Evolutionary conservation across 257 asterid species (phyloP), one percentile per base, ranked within the genome.

Genomic region (Ballota nigra): DNA sequence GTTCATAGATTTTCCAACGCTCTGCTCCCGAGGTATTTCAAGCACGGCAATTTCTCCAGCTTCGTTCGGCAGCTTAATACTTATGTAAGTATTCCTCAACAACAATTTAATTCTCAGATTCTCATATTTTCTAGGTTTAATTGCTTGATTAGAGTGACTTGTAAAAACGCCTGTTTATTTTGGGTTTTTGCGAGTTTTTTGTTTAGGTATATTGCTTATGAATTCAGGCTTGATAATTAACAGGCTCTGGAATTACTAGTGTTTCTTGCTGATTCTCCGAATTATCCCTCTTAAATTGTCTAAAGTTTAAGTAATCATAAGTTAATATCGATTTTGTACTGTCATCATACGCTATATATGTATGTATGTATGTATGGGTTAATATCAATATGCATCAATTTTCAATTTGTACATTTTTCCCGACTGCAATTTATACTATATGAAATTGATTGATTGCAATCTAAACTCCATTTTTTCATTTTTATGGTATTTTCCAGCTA

Each of bases 21-120:
- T 78, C 78, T 95, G 84, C 88, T 95, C 20, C 99, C 99, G 4
- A 87, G 49, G 75, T 80, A 83, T 75, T 95, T 95, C 87, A 95
- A 92, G 87, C 99, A 95, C 77, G 78, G 80, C 26, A 95, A 95
- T 73, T 95, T 95, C 81, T 92, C 99, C 18, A 95, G 98, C 82
- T 95, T 95, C 83, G 71, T 95, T 56, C 94, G 99, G 4, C 99
- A 95, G 94, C 98, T 95, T 62, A 95, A 95, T 73, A 92, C 99
- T 2, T 92, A 95, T 85, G 99, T 95, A 84, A 87, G 96, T 88
- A 28, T 24, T 58, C 20, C 29, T 52, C 28, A 19, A 19, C 6
- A 52, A 7, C 59, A 67, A 22, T 24, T 26, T 22, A 26, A 45
- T 36, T 11, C 23, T 55, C 13, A 8, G 18, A 38, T 40, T 59